Base-by-base conservation (phyloP, 192 early-diverging fungal genomes). In the Hyaloraphidium curvatum region DNA sequence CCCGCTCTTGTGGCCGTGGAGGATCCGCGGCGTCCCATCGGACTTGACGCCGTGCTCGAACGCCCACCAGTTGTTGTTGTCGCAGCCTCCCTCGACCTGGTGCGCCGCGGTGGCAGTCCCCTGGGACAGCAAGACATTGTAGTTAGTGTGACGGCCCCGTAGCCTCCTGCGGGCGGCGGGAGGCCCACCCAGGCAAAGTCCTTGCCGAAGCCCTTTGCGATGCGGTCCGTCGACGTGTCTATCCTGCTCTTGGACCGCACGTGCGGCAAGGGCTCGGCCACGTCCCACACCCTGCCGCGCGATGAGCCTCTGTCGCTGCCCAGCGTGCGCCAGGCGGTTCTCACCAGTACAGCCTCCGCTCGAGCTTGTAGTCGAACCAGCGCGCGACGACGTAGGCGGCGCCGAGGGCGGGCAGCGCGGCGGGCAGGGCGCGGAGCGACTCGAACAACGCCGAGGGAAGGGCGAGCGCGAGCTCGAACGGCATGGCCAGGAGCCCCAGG, bases 11-110 rank as follows among this genome's bases (percentile, higher is more conserved):
- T 48, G 17, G 23, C 43, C 7, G 43, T 48, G 14, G 23, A 22
- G 43, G 7, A 48, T 19, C 7, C 17, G 17, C 7, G 43, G 43
- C 7, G 5, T 21, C 17, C 43, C 43, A 19, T 48, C 43, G 23
- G 43, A 25, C 43, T 48, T 48, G 11, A 7, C 25, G 14, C 14
- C 5, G 11, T 14, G 7, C 25, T 48, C 43, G 23, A 48, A 48
- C 4, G 7, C 17, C 7, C 17, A 11, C 43, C 43, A 48, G 23
- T 48, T 48, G 43, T 48, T 48, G 43, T 48, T 48, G 7, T 14
- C 25, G 43, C 43, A 48, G 23, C 43, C 43, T 48, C 43, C 43
- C 19, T 48, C 43, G 4, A 48, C 43, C 43, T 48, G 43, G 43
- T 48, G 43, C 23, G 43, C 43, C 7, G 43, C 43, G 4, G 43